Base-by-base conservation (phyloP, 2,329 filamentous ascomycete species). In the Lizonia empirigonia region DNA sequence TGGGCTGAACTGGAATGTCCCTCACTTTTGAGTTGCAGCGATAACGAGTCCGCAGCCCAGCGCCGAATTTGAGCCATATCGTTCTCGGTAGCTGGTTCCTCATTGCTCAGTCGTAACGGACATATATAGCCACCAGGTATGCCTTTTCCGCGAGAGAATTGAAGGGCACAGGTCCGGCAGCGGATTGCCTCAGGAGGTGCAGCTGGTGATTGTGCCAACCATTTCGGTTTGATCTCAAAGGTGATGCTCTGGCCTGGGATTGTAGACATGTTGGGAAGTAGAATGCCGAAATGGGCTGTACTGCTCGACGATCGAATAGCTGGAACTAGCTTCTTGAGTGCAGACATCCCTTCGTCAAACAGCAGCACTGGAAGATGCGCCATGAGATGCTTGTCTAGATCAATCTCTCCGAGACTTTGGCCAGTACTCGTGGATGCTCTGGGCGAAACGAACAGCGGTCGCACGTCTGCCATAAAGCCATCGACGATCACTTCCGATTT, bases 221-320 rank as follows among this genome's bases (percentile, higher is more conserved):
- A 80, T 48, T 80, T 80, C 0, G 77, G 77, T 52, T 80, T 80
- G 47, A 79, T 63, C 53, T 80, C 75, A 20, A 74, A 59, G 2
- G 67, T 72, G 38, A 68, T 52, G 2, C 65, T 41, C 18, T 47
- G 49, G 22, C 56, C 59, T 2, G 56, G 29, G 1, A 44, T 30
- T 9, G 68, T 60, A 4, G 65, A 66, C 66, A 73, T 69, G 44
- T 73, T 50, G 15, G 61, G 63, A 2, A 73, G 60, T 3, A 72
- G 55, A 10, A 73, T 65, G 8, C 66, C 69, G 37, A 51, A 57
- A 18, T 52, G 49, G 8, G 49, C 49, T 37, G 24, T 33, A 10
- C 38, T 30, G 15, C 47, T 44, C 35, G 62, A 40, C 18, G 60
- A 49, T 8, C 27, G 45, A 12, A 50, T 49, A 30, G 45, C 29